These are phyloP conservation scores for Filobasidium floriforme DNA, from an alignment of 768 basidiomycete species.

Conservation along the genomic window DNA sequence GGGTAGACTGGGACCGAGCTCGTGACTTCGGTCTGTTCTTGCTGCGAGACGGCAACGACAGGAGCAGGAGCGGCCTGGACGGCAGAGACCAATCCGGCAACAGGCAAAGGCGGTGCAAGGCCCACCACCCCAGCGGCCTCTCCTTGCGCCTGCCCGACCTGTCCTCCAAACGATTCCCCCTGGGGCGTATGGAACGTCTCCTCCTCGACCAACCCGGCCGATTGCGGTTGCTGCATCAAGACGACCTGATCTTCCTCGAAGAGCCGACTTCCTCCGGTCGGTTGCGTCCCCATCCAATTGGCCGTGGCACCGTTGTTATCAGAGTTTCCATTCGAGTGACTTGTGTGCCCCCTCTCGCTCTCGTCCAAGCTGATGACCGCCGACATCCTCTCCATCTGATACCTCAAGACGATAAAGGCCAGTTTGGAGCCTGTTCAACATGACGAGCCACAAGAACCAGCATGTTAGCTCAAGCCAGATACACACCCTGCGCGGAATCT, in stretches of 20 bases:
- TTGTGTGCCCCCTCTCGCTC: neutral
- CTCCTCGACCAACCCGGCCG: neutral
- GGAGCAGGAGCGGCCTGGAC: conserved; percentile 4
- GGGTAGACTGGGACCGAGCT: neutral
- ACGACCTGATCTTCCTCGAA: no score
- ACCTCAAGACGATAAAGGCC: conserved; percentile 26
- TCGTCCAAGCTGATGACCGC: conserved; percentile 56
- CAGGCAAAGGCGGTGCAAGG: neutral
- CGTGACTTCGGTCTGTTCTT: neutral
- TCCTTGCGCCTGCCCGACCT: neutral
- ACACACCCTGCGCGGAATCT: no score
- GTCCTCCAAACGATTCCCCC: neutral
- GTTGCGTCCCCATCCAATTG: no score
- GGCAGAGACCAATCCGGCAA: neutral
- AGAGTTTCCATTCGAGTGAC: no score
- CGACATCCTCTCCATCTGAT: conserved; percentile 54
- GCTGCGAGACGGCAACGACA: neutral
- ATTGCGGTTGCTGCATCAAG: neutral
- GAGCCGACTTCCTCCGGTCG: no score
- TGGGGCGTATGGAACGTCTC: neutral
- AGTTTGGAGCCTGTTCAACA: conserved; percentile 21
- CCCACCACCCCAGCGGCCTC: neutral
- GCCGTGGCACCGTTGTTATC: no score
- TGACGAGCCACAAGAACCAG: neutral
- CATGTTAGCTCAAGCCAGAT: no score